Conservation (phyloP, 2,329 filamentous ascomycete genomes). For the Pleurostoma richardsiae region DNA sequence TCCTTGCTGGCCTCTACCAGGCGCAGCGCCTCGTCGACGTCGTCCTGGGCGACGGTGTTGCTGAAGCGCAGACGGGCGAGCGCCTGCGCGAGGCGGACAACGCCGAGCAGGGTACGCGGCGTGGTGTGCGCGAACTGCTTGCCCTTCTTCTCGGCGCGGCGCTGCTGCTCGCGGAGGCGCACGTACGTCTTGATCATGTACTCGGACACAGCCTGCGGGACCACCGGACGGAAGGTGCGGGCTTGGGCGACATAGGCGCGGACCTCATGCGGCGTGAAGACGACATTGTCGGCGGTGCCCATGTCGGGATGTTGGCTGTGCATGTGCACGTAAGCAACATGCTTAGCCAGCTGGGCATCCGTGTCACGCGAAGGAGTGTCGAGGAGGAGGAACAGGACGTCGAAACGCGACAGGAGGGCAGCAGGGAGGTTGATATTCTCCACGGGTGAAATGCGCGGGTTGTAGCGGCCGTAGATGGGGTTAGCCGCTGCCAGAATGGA, state of each 20-base stretch:
- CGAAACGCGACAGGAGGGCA: constrained; percentile 92
- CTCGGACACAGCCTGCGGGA: constrained; percentile 81
- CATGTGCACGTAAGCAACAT: constrained; percentile 97
- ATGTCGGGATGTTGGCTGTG: constrained; percentile 86
- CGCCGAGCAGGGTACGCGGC: constrained; percentile 85
- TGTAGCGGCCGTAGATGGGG: constrained; percentile 95
- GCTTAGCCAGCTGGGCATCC: constrained; percentile 89
- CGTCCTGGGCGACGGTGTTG: constrained; percentile 77
- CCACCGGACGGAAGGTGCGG: constrained; percentile 79
- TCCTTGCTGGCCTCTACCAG: constrained; percentile 93
- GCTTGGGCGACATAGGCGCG: constrained; percentile 94
- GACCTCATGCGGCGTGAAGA: constrained; percentile 90
- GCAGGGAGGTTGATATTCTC: constrained; percentile 99
- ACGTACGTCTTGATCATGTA: constrained; percentile 98
- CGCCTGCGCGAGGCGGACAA: constrained; percentile 89
- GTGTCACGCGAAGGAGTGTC: constrained; percentile 87
- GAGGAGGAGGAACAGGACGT: constrained; percentile 92
- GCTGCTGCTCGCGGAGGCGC: constrained; percentile 85
- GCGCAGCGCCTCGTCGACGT: constrained; percentile 91
- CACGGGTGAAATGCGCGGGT: constrained; percentile 92
- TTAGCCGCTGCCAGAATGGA: constrained; percentile 96
- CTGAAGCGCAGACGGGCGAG: constrained; percentile 88
- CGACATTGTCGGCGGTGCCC: constrained; percentile 45
- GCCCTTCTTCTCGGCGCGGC: constrained; percentile 83
- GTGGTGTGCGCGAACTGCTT: constrained; percentile 94